Conservation (phyloP, 306 rosid species). For the Cyamopsis tetragonoloba region DNA sequence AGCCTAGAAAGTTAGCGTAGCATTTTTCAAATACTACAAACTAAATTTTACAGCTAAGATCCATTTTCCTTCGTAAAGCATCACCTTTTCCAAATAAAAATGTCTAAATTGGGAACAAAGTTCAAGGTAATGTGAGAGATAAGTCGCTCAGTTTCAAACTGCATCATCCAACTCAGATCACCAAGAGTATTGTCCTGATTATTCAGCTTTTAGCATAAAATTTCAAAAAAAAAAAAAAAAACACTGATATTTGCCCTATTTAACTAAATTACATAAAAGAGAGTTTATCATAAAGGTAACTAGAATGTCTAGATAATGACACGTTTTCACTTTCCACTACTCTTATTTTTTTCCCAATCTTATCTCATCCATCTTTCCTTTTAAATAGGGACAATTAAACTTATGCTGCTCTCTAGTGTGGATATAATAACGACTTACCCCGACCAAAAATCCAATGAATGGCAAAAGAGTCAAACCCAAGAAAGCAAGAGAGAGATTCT, state of each 20-base stretch:
- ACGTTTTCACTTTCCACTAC: conserved; percentile 7
- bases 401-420: background rate
- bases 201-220: no score
- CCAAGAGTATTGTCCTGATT: no score
- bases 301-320: background rate
- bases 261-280: background rate
- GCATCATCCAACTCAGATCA: no score
- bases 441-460: conserved; percentile 71
- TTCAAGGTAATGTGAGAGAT: no score
- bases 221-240: no score
- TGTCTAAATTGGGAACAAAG: no score
- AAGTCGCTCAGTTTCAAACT: no score
- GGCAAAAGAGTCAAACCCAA: conserved; percentile 78
- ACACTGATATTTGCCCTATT: background rate
- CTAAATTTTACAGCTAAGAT: background rate
- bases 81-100: no score
- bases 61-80: background rate
- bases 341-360: background rate
- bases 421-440: conserved; percentile 60
- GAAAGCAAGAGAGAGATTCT: conserved; percentile 77
- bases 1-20: background rate
- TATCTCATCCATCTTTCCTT: background rate
- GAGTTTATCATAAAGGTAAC: background rate
- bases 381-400: background rate
- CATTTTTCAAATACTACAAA: background rate